Percentiles rank a stretch among this genome's conserved stretches.
Conservation (phyloP, 1,284 basidiomycete genomes). For the Malassezia caprae region DNA sequence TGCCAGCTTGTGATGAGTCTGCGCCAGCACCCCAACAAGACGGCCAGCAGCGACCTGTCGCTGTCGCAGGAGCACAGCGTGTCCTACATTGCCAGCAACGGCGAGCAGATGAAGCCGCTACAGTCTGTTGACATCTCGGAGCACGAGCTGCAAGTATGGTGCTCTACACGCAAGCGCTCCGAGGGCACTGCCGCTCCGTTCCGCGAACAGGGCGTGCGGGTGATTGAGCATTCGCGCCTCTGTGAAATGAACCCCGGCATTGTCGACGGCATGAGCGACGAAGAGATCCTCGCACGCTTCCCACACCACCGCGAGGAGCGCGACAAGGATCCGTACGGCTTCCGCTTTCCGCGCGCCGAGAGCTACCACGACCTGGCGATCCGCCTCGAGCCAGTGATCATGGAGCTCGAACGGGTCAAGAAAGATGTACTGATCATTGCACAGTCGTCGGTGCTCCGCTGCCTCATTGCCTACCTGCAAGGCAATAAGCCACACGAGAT, state of each 20-base stretch:
- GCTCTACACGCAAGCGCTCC: slow-evolving; percentile 79
- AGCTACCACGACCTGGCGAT: slow-evolving; percentile 71
- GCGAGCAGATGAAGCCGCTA: background rate
- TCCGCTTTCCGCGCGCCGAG: slow-evolving; percentile 54
- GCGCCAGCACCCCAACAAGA: slow-evolving; percentile 18
- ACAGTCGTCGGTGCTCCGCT: slow-evolving; percentile 93
- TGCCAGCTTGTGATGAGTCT: slow-evolving; percentile 40
- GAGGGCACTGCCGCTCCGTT: slow-evolving; percentile 96
- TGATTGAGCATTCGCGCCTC: slow-evolving; percentile 90
- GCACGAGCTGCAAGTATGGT: slow-evolving; percentile 68
- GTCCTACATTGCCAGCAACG: slow-evolving; percentile 7
- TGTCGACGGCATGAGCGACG: slow-evolving; percentile 77
- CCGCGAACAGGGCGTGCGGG: slow-evolving; percentile 57
- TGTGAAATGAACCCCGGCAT: slow-evolving; percentile 81
- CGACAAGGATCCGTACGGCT: slow-evolving; percentile 82
- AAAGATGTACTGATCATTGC: slow-evolving; percentile 59
- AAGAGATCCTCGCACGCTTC: slow-evolving; percentile 78
- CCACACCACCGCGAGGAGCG: slow-evolving; percentile 90
- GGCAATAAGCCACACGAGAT: slow-evolving; percentile 93
- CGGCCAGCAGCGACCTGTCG: slow-evolving; percentile 35
- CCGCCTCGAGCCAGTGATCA: slow-evolving; percentile 64
- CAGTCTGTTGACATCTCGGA: background rate
- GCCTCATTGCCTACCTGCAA: slow-evolving; percentile 60
- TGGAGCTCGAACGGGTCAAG: slow-evolving; percentile 69
- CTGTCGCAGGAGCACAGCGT: slow-evolving; percentile 10